phyloP scores from a whole-genome alignment of 345 rosid species.

The Brassica napus region Da-Ae NC_063441.1:11734501-11735000 shows the following conservation, averaged over 20 bases:
- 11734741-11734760: background rate
- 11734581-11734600: background rate
- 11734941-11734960: conserved; percentile 12
- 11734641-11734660: conserved; percentile 73
- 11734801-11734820: background rate
- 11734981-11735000: conserved; percentile 27
- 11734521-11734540: background rate
- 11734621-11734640: conserved; percentile 87
- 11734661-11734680: conserved; percentile 53
- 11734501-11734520: background rate
- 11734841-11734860: background rate
- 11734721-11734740: conserved; percentile 83
- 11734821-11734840: background rate
- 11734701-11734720: conserved; percentile 61
- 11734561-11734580: background rate
- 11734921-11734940: background rate
- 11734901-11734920: conserved; percentile 21
- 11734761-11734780: conserved; percentile 20
- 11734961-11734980: conserved; percentile 6
- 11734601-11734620: conserved; percentile 39
- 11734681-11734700: conserved; percentile 47
- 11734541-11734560: background rate
- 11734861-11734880: background rate
- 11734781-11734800: background rate
- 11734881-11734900: background rate